A percentile compares a stretch with the other conserved stretches of the same genome.
phyloP scores from a whole-genome alignment of 2,329 filamentous ascomycete genomes.

The Fusarium brevicatenulatum region DNA sequence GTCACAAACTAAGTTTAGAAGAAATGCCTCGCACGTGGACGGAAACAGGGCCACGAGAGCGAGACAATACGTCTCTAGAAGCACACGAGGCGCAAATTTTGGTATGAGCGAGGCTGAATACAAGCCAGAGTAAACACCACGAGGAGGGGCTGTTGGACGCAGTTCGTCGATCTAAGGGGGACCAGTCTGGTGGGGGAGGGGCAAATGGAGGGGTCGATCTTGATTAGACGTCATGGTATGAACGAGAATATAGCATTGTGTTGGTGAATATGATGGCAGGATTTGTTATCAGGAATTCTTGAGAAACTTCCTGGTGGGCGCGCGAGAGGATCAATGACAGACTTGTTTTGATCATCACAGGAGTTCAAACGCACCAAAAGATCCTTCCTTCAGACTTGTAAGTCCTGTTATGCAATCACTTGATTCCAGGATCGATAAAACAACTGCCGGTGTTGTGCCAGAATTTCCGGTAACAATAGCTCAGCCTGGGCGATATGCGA shows the following conservation, averaged over 20 bases:
- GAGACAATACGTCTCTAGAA: slow-evolving; percentile 3
- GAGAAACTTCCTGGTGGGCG: background rate
- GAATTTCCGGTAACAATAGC: background rate
- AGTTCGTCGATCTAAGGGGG: slow-evolving; percentile 44
- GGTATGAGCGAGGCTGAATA: slow-evolving; percentile 38
- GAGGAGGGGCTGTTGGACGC: slow-evolving; percentile 44
- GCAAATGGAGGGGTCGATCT: slow-evolving; percentile 44
- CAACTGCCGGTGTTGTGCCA: slow-evolving; percentile 4
- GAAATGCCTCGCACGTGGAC: slow-evolving; percentile 44
- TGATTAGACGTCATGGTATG: slow-evolving; percentile 24
- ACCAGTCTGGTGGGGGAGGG: slow-evolving; percentile 41
- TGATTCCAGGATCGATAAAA: slow-evolving; percentile 1
- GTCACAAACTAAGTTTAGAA: background rate
- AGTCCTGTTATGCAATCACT: slow-evolving; percentile 18
- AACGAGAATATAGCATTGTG: slow-evolving; percentile 22
- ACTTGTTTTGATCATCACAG: background rate
- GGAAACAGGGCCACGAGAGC: slow-evolving; percentile 27
- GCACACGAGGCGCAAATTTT: slow-evolving; percentile 32
- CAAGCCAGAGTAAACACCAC: slow-evolving; percentile 42
- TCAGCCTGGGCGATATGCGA: slow-evolving; percentile 24
- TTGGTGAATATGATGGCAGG: background rate
- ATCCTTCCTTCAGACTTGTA: background rate
- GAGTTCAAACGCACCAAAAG: background rate
- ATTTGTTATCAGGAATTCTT: background rate
- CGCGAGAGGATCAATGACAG: background rate